A percentile compares a stretch with the other conserved stretches of the same genome.
Conservation (phyloP, 768 basidiomycete species). For the Leccinum subtestaceum region DNA sequence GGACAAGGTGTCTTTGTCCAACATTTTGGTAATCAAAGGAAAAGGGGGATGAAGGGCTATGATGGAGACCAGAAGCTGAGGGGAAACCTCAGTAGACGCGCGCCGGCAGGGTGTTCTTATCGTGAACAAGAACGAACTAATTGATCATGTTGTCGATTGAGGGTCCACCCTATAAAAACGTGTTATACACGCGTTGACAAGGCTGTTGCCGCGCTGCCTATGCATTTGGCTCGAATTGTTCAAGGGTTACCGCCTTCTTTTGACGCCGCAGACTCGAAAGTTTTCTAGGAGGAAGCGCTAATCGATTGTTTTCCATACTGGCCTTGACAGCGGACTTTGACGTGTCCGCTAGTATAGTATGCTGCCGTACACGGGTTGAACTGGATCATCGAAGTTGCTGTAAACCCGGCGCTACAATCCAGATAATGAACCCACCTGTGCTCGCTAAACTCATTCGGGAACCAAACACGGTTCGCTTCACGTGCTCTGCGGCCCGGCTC, state of each 20-base stretch:
- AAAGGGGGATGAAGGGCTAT: not conserved
- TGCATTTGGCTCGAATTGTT: conserved; percentile 20
- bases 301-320: conserved; percentile 1
- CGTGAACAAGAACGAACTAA: conserved; percentile 17
- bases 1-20: conserved; percentile 5
- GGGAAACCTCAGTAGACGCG: conserved; percentile 13
- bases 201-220: conserved; percentile 31
- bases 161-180: conserved; percentile 38
- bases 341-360: conserved; percentile 1
- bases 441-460: not conserved
- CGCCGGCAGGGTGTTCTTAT: conserved; percentile 29
- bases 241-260: conserved; percentile 19
- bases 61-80: not conserved
- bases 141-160: conserved; percentile 31
- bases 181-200: conserved; percentile 32
- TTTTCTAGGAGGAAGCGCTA: conserved; percentile 12
- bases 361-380: not conserved
- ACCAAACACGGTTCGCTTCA: not conserved
- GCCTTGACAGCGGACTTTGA: conserved; percentile 16
- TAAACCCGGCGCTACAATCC: conserved; percentile 1
- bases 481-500: not conserved
- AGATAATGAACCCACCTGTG: conserved; percentile 11
- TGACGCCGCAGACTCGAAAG: conserved; percentile 17
- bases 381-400: conserved; percentile 9
- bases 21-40: conserved; percentile 9